Base-by-base conservation (phyloP, 805 yeast genomes). In the Sugiyamaella boreocaroliniensis region DNA sequence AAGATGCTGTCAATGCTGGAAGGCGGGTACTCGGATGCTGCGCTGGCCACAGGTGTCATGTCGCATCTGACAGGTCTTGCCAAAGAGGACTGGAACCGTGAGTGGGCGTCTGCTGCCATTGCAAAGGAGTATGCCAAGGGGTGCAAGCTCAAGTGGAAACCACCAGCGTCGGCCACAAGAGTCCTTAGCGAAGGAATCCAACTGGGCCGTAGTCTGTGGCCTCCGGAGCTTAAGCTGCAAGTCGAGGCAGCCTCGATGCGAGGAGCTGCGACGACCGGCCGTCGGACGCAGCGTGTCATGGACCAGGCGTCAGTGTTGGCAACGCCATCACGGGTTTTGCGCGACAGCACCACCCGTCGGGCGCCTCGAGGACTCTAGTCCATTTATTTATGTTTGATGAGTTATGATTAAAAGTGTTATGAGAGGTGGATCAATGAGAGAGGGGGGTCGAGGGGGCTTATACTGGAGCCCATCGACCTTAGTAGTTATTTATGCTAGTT, bases 11-110 rank as follows among this genome's bases (percentile, higher is more conserved):
- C 95, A 0, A 67, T 87, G 19, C 68, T 87, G 57, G 96, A 87
- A 69, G 96, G 96, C 22, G 96, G 96, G 1, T 87, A 87, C 64
- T 83, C 93, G 0, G 89, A 86, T 61, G 85, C 85, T 2, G 95
- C 95, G 0, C 73, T 87, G 15, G 68, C 83, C 1, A 84, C 93
- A 0, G 95, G 95, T 11, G 81, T 85, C 0, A 85, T 86, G 63
- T 79, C 93, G 4, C 95, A 87, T 64, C 68, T 87, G 51, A 78
- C 84, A 40, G 96, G 95, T 0, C 65, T 87, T 49, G 84, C 82
- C 48, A 71, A 73, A 29, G 71, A 73, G 49, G 65, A 65, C 16
- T 85, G 88, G 88, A 76, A 80, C 43, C 69, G 71, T 14, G 78
- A 79, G 37, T 84, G 90, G 89, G 85, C 86, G 1, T 70, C 80